These are phyloP conservation scores for Aspergillus quadricinctus DNA, from an alignment of 2,329 filamentous ascomycete genomes.

Conservation along the genomic window DNA sequence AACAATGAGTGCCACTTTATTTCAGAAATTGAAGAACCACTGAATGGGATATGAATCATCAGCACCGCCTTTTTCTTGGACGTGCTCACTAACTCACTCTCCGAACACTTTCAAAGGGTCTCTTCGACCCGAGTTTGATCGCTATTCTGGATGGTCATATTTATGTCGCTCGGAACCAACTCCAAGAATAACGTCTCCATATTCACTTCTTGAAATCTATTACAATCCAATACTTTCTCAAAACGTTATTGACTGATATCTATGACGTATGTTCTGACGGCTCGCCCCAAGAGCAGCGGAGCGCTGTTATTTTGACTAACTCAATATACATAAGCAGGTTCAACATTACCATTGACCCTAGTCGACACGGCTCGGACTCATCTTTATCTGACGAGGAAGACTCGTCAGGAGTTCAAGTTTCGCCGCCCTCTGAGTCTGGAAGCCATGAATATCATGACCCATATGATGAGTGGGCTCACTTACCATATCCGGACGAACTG, in stretches of 20 bases:
- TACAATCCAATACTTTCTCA: background rate
- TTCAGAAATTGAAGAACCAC: background rate
- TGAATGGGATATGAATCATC: background rate
- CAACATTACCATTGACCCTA: conserved; percentile 41
- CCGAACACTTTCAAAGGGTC: background rate
- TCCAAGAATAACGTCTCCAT: background rate
- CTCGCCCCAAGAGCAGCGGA: background rate
- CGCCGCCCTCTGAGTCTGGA: conserved; percentile 36
- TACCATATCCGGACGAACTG: conserved; percentile 43
- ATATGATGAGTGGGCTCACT: conserved; percentile 37
- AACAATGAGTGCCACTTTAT: background rate
- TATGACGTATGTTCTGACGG: conserved; percentile 17
- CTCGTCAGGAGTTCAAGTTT: conserved; percentile 42
- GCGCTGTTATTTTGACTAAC: background rate
- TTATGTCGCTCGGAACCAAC: background rate
- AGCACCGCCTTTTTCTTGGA: background rate
- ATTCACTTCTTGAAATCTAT: background rate
- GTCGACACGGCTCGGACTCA: conserved; percentile 37
- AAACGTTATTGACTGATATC: conserved; percentile 2
- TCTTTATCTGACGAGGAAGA: conserved; percentile 42
- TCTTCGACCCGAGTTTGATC: background rate
- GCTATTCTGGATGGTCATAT: background rate
- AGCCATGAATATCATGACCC: conserved; percentile 38
- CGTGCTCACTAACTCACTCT: background rate
- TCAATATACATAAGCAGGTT: conserved; percentile 28